Evolutionary conservation across 2,329 filamentous ascomycete genomes (phyloP), one percentile per base, ranked within the genome.

Genomic region (Claviceps capensis): DNA sequence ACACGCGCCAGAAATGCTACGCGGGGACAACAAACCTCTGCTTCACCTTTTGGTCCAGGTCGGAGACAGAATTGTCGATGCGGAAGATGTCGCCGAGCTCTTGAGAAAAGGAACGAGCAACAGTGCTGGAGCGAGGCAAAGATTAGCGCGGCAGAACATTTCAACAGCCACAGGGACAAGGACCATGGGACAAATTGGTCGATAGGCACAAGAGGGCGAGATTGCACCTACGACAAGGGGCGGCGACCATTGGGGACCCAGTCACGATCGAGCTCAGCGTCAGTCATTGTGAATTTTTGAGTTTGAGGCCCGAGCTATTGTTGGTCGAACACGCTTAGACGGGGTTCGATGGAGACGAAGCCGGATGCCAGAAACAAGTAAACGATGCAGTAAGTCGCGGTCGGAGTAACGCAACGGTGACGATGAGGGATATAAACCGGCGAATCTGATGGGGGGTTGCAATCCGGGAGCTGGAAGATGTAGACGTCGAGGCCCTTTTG

Each of bases 81-180:
- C 86, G 85, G 73, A 96, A 96, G 60, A 94, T 85, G 65, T 88
- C 85, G 73, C 91, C 86, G 55, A 96, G 76, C 66, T 91, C 87
- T 45, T 82, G 75, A 54, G 88, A 91, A 71, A 96, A 95, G 64
- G 85, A 88, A 61, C 82, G 85, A 51, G 89, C 90, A 69, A 95
- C 82, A 55, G 87, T 93, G 57, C 90, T 95, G 69, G 47, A 56
- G n/a, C 6, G 9, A 19, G 47, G 8, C 38, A 16, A 50, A 22
- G 14, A 48, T 52, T 41, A 55, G 53, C 45, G 22, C 19, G 23
- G 23, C 19, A 34, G 2, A 5, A 22, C 14, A 3, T 16, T 23
- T 5, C 41, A 44, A n/a, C 13, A 36, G n/a, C 23, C 30, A 34
- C 30, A 34, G 30, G 30, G 30, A 34, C 30, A 11, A 11, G 30